These are phyloP conservation scores for Wickerhamomyces queroliae DNA, from an alignment of 805 yeast species.

Conservation along the genomic window DNA sequence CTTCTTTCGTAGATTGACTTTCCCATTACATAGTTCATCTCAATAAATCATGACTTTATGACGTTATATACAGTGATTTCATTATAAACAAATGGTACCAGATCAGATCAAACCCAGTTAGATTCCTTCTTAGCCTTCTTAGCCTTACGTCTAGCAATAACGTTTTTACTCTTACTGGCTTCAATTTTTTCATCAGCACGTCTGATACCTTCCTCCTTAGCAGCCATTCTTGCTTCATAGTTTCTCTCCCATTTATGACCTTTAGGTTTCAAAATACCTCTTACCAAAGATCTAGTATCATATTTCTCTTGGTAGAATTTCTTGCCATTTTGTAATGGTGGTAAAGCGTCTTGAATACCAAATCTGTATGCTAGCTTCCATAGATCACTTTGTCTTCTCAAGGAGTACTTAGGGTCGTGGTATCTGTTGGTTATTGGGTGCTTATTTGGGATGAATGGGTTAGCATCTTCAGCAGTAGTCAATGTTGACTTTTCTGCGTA, in stretches of 20 bases:
- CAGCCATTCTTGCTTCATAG: constrained; percentile 49
- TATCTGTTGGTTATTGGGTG: constrained; percentile 76
- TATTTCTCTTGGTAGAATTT: constrained; percentile 77
- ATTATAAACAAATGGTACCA: neutral
- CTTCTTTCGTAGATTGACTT: too few species aligned
- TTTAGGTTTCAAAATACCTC: constrained; percentile 74
- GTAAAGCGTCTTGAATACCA: constrained; percentile 77
- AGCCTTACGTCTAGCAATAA: neutral
- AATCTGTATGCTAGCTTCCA: constrained; percentile 76
- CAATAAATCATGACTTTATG: neutral
- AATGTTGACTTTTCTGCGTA: constrained; percentile 63
- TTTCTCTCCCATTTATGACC: constrained; percentile 77
- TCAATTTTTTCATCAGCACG: constrained; percentile 59
- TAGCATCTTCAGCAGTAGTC: constrained; percentile 63
- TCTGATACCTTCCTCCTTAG: constrained; percentile 60
- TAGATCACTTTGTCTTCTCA: constrained; percentile 77
- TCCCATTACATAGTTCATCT: neutral
- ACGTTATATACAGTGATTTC: neutral
- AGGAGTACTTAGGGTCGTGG: constrained; percentile 73
- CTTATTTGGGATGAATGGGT: constrained; percentile 83
- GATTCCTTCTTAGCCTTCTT: neutral
- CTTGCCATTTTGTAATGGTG: constrained; percentile 43
- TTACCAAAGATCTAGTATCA: constrained; percentile 60
- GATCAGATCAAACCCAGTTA: neutral
- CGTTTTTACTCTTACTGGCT: neutral